phyloP scores from a whole-genome alignment of 352 stramenopile genomes.

The Lagenidium sp. region DNA sequence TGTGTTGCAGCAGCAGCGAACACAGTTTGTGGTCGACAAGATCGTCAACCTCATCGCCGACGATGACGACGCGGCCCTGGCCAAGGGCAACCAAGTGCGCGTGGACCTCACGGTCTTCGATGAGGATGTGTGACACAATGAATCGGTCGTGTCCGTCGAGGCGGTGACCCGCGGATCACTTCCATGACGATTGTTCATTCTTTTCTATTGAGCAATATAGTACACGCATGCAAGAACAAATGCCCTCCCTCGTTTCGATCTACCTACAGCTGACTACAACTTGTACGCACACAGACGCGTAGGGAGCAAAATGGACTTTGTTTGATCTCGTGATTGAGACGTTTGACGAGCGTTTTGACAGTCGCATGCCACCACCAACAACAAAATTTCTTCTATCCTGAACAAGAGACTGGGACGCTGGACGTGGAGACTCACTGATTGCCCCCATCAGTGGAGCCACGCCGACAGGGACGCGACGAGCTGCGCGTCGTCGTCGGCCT shows the following conservation, averaged over 20 bases:
- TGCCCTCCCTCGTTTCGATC: no score
- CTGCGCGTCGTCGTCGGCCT: not conserved
- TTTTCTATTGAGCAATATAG: no score
- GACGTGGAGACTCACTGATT: conserved; percentile 1
- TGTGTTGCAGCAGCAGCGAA: conserved; percentile 58
- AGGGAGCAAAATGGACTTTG: no score
- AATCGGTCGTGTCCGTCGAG: no score
- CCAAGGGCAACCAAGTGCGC: conserved; percentile 71
- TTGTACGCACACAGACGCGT: no score
- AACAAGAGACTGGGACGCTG: conserved; percentile 9
- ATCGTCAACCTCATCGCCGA: conserved; percentile 67
- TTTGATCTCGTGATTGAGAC: no score
- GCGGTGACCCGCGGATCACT: no score
- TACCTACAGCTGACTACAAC: no score
- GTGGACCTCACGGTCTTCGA: conserved; percentile 76
- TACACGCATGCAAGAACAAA: no score
- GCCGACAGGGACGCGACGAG: conserved; percentile 44
- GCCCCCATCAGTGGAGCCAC: conserved; percentile 37
- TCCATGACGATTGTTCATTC: no score
- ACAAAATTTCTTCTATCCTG: not conserved
- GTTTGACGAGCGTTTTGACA: no score
- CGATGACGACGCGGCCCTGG: conserved; percentile 51
- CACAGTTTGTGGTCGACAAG: conserved; percentile 63
- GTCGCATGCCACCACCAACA: no score
- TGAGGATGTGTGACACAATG: conserved; percentile 51